Evolutionary conservation across 2,329 filamentous ascomycete species (phyloP), one percentile per base, ranked within the genome.

Genomic region (Penicillium sp.): DNA sequence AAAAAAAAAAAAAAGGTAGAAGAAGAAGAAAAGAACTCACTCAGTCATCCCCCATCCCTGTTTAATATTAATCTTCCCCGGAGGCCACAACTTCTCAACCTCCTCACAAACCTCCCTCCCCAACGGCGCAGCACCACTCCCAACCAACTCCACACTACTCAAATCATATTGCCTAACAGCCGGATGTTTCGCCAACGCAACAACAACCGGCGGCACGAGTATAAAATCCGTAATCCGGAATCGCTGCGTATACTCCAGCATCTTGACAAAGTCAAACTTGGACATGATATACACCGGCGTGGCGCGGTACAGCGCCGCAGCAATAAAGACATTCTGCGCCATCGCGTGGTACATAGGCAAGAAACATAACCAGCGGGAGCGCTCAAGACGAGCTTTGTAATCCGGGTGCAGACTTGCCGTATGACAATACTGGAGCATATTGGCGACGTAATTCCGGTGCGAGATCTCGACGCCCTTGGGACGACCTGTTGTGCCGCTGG

Each of bases 21-120:
- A n/a, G 60, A 81, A 74, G 69, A 48, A 40, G 5, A 34, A 22
- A 22, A 46, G 38, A 57, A 82, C 76, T 70, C 66, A 78, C 74
- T 94, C 90, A 1, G 90, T 94, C 90, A 95, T 93, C 5, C 91
- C 91, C 88, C 89, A 95, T 4, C 89, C 90, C 72, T 93, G 90
- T 68, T 81, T 82, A 29, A 86, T 68, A 62, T 81, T 81, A 24
- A 85, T 72, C 22, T 72, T 67, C 14, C 78, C 75, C 61, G 67
- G 60, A 1, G 76, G 72, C 78, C 85, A 85, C 55, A 86, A 67
- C 56, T 76, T 79, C 68, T 88, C 81, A 10, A 85, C 81, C 61
- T 87, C 84, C 11, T 79, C 76, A 53, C 76, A 78, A 4, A 85
- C 76, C 58, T 88, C 70, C 51, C 69, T 56, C 10, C 69, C 70